Evolutionary conservation across 371 early-diverging fungal species (phyloP), one percentile per base, ranked within the genome.

Genomic region (Batrachochytrium dendrobatidis): DNA sequence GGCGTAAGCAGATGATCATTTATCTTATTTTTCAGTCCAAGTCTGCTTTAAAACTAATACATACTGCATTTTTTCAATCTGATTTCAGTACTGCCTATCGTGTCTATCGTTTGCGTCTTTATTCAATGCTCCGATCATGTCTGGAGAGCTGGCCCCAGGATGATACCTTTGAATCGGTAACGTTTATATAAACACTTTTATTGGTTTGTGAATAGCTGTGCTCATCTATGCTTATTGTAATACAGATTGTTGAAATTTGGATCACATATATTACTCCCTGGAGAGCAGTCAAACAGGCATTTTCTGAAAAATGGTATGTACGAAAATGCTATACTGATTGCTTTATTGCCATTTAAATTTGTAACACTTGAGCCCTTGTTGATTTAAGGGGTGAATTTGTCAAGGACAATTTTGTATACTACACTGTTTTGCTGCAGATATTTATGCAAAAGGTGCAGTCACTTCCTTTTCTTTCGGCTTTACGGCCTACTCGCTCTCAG

Each of bases 381-480:
- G n/a, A n/a, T n/a, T n/a, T 29, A 22, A 48, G 49, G 51, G 51
- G 51, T 3, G 3, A 28, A 17, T 51, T 51, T 24, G 51, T 51
- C 28, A 51, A 28, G 51, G 51, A 51, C 28, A 51, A 51, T 32
- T 51, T 51, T 24, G 51, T 29, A 3, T 51, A 51, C 25, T 51
- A 51, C 51, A 28, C 51, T 3, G 5, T 51, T 6, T 32, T 51
- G 10, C 51, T 51, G 3, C 51, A 51, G 5, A n/a, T 24, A 22
- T 51, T 51, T 22, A 28, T 51, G 8, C 3, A 4, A 10, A 51
- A 51, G 30, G 25, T 32, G n/a, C 51, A 51, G 18, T 12, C 24
- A 32, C n/a, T 51, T 7, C n/a, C 51, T 17, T 51, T 51, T 22
- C 3, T 22, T 3, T 51, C 51, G 4, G 5, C 4, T 3, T 4